These are phyloP conservation scores for Aspergillus flavus DNA, from an alignment of 2,329 filamentous ascomycete genomes.

Conservation along the genomic window DNA sequence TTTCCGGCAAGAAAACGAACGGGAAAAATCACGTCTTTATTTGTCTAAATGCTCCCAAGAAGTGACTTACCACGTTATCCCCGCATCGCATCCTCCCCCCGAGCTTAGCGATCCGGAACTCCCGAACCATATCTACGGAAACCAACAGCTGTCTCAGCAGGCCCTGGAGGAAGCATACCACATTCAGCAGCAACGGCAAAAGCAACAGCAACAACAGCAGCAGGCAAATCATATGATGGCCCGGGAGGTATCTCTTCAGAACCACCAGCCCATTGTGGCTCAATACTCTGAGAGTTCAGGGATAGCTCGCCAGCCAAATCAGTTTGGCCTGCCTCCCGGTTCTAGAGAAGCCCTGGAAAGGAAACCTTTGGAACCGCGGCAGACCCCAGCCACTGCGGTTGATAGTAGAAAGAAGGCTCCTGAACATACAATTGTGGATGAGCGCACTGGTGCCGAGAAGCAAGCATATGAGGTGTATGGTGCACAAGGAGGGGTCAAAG, in stretches of 20 bases:
- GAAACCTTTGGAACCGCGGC: conserved; percentile 44
- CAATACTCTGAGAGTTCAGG: conserved; percentile 47
- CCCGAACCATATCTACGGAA: conserved; percentile 48
- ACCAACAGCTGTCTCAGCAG: conserved; percentile 55
- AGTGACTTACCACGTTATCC: conserved; percentile 68
- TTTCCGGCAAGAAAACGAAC: conserved; percentile 59
- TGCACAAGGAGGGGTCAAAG: conserved; percentile 50
- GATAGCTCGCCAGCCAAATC: conserved; percentile 44
- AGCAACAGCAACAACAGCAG: conserved; percentile 43
- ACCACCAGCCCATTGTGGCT: conserved; percentile 62
- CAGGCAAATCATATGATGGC: conserved; percentile 44
- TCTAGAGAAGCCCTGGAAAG: conserved; percentile 46
- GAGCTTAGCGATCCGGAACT: conserved; percentile 51
- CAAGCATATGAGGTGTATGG: conserved; percentile 63
- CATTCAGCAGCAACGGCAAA: conserved; percentile 58
- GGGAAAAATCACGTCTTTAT: conserved; percentile 65
- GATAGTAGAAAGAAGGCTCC: conserved; percentile 54
- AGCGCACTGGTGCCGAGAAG: conserved; percentile 60
- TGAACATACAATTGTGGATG: conserved; percentile 50
- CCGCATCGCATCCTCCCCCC: conserved; percentile 63
- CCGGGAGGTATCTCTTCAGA: conserved; percentile 58
- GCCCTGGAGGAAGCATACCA: conserved; percentile 62
- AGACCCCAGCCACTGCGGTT: conserved; percentile 56
- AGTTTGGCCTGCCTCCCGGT: conserved; percentile 44
- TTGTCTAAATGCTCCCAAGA: conserved; percentile 69